A percentile compares a stretch with the other conserved stretches of the same genome.
Evolutionary conservation across 2,329 filamentous ascomycete species (phyloP).

Genomic region (Parascedosporium putredinis): DNA sequence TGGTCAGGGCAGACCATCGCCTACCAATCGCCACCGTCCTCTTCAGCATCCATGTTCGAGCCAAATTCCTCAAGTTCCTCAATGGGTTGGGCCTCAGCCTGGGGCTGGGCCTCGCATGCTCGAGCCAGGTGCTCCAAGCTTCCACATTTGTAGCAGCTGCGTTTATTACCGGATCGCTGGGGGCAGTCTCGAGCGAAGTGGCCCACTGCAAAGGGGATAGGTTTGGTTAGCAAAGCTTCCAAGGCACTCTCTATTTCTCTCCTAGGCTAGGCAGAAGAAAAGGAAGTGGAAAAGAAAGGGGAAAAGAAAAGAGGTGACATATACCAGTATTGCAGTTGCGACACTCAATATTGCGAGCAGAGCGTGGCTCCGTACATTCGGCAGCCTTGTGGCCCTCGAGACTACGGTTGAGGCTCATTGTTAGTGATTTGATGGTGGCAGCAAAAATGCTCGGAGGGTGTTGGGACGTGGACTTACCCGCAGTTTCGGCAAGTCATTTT

Average conservation of each 20-base stretch:
- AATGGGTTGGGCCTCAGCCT: too few relatives aligned
- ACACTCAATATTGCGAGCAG: constrained; percentile 52
- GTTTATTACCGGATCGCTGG: constrained; percentile 40
- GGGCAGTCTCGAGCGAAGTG: constrained; percentile 57
- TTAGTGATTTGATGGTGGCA: too few relatives aligned
- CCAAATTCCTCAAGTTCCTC: too few relatives aligned
- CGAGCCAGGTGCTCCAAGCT: constrained; percentile 46
- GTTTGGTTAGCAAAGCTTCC: neutral
- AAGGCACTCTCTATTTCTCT: constrained; percentile 49
- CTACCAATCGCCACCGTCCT: too few relatives aligned
- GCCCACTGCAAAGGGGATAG: too few relatives aligned
- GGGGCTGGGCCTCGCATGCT: too few relatives aligned
- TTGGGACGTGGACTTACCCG: constrained; percentile 26
- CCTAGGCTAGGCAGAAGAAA: too few relatives aligned
- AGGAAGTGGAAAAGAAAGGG: too few relatives aligned
- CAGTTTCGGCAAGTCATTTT: constrained; percentile 61
- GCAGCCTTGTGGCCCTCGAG: constrained; percentile 37
- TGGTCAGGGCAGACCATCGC: too few relatives aligned
- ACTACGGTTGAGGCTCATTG: too few relatives aligned
- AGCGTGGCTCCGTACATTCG: constrained; percentile 50
- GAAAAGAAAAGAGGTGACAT: too few relatives aligned
- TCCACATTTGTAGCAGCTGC: constrained; percentile 52
- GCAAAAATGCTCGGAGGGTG: neutral
- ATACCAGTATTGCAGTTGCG: constrained; percentile 52
- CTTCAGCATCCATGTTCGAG: too few relatives aligned